Evolutionary conservation across 352 stramenopile species (phyloP).

Genomic region (Pythium rhizo-oryzae): DNA sequence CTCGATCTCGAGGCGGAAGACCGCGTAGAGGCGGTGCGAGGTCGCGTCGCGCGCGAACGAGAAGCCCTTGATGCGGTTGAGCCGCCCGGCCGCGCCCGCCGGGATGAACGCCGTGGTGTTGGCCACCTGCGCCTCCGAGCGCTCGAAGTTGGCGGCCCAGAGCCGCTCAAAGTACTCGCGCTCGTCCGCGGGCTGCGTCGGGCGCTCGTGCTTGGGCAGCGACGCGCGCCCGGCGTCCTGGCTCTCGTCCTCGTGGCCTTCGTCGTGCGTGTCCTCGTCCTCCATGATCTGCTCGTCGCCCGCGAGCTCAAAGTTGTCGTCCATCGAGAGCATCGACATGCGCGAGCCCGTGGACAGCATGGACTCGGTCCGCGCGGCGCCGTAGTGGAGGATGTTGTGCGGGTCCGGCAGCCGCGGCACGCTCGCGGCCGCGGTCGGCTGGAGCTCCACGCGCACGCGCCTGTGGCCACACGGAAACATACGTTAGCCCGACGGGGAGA

Average conservation of each 20-base stretch:
- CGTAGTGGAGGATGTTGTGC: constrained; percentile 75
- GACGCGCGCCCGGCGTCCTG: constrained; percentile 30
- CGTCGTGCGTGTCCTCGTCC: constrained; percentile 37
- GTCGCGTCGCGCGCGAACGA: constrained; percentile 70
- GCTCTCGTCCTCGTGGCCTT: constrained; percentile 33
- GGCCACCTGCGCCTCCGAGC: constrained; percentile 65
- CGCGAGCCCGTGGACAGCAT: constrained; percentile 36
- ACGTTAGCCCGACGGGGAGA: not conserved
- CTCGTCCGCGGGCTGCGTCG: constrained; percentile 69
- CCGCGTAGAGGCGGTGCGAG: constrained; percentile 76
- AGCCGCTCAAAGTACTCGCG: constrained; percentile 83
- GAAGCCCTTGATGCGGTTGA: constrained; percentile 85
- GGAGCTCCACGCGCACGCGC: constrained; percentile 59
- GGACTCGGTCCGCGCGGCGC: constrained; percentile 25
- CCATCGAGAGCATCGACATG: constrained; percentile 71
- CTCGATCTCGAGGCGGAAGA: constrained; percentile 85
- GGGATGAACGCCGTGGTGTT: constrained; percentile 76
- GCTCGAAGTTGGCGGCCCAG: constrained; percentile 86
- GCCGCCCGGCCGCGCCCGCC: constrained; percentile 55
- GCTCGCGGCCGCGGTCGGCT: constrained; percentile 37
- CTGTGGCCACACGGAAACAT: not conserved
- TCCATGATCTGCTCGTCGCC: constrained; percentile 28
- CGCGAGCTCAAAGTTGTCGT: constrained; percentile 57
- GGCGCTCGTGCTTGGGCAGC: constrained; percentile 75
- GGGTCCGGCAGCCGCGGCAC: constrained; percentile 80